These are phyloP conservation scores for Flueggea neowawraea DNA, from an alignment of 441 rosid species.

Conservation along the genomic window DNA sequence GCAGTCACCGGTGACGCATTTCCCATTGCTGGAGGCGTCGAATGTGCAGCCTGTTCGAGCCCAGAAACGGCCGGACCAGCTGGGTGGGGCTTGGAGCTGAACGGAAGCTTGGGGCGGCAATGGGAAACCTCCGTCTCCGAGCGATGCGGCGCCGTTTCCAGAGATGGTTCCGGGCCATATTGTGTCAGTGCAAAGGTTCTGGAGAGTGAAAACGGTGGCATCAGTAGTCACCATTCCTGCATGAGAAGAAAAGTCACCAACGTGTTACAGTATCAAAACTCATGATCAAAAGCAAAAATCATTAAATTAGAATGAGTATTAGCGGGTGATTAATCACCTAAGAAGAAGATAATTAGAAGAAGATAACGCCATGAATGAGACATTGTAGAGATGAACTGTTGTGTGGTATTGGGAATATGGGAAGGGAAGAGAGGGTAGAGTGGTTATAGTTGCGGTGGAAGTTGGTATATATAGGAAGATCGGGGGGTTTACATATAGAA, in stretches of 20 bases:
- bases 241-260: neutral
- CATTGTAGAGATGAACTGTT: conserved; percentile 24
- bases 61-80: conserved; percentile 87
- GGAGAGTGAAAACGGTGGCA: conserved; percentile 60
- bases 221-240: conserved; percentile 36
- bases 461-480: conserved; percentile 10
- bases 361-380: conserved; percentile 20
- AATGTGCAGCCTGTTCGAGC: conserved; percentile 72
- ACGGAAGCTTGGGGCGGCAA: conserved; percentile 48
- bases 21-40: conserved; percentile 57
- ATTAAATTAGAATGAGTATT: no score
- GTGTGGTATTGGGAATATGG: neutral
- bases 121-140: conserved; percentile 68
- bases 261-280: no score
- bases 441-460: conserved; percentile 23
- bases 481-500: neutral
- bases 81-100: conserved; percentile 50
- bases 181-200: conserved; percentile 55
- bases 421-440: conserved; percentile 3
- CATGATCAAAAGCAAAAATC: no score
- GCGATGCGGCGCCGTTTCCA: conserved; percentile 47
- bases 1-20: conserved; percentile 83
- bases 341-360: conserved; percentile 31
- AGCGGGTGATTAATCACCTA: conserved; percentile 13
- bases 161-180: conserved; percentile 81